Percentiles rank a stretch among this genome's conserved stretches.
These are phyloP conservation scores for Eimeria falciformis DNA, from an alignment of 169 alveolate species.

Conservation along the genomic window DNA sequence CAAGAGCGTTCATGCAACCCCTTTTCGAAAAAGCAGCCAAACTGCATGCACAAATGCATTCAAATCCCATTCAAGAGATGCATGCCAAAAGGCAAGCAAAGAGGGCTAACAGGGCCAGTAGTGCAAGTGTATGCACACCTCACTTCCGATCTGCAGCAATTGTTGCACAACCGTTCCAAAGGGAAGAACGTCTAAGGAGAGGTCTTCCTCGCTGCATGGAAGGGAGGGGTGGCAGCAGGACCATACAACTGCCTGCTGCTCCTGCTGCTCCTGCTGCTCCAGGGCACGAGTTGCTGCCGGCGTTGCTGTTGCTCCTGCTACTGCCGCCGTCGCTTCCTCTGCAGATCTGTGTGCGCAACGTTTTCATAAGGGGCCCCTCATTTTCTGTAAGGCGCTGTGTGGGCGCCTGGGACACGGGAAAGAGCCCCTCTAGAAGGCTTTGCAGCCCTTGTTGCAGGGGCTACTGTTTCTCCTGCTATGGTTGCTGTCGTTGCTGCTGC, in stretches of 20 bases:
- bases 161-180: neutral
- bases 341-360: conserved; percentile 1
- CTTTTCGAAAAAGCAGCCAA: too few species aligned
- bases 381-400: neutral
- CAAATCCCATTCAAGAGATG: too few species aligned
- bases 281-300: neutral
- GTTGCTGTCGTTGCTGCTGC: neutral
- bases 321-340: neutral
- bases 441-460: neutral
- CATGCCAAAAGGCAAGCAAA: neutral
- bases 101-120: neutral
- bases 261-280: conserved; percentile 46
- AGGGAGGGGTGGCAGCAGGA: conserved; percentile 13
- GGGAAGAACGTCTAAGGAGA: neutral
- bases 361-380: neutral
- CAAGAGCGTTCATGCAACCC: too few species aligned
- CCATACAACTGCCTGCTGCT: neutral
- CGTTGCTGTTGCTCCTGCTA: conserved; percentile 16
- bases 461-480: neutral
- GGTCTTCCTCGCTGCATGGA: neutral
- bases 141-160: conserved; percentile 13
- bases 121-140: neutral
- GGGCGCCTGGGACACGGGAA: neutral
- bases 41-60: too few species aligned
- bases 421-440: neutral